Base-by-base conservation (phyloP, 495 filamentous ascomycete genomes). In the Cryomyces minteri region DNA sequence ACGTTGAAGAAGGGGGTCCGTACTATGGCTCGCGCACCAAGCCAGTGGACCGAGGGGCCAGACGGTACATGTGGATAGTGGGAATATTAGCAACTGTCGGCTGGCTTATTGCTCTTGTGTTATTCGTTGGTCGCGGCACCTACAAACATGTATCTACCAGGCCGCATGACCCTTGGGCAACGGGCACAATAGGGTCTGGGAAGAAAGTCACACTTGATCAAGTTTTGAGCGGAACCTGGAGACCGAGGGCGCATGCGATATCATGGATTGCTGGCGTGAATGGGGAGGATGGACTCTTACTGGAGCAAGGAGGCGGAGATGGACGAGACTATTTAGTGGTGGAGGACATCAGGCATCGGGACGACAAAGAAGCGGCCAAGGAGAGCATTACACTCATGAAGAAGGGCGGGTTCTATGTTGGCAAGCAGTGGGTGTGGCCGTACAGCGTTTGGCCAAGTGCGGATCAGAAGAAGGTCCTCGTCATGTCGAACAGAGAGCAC, bases 191-290 rank as follows among this genome's bases (percentile, higher is more conserved):
- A 31, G 83, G 80, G 30, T 71, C 72, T 32, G 85, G 84, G 9
- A 90, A 80, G 62, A 73, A 76, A 36, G 69, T 96, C 32, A 88
- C 82, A 4, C 63, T 96, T 11, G 76, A 88, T 41, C 80, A 94
- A 54, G 76, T 94, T 8, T 65, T 88, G 58, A 58, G 49, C 2
- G 83, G 88, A 11, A 56, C 69, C 54, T 98, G 87, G 86, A 62
- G 62, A 6, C 61, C 84, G 18, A 62, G 61, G 39, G 69, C 65
- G 39, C 84, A 88, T 56, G 70, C 69, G 29, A 82, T 96, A 44
- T 76, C 79, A 8, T 98, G 90, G 90, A 88, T 96, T 45, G 74
- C 74, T 6, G 84, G 86, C 5, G 71, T 86, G 28, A 69, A 81
- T 44, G 86, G 85, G 29, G 81, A 94, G 60, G 88, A 95, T 60